phyloP scores from a whole-genome alignment of 768 basidiomycete species.

The Suillus brevipes region DNA sequence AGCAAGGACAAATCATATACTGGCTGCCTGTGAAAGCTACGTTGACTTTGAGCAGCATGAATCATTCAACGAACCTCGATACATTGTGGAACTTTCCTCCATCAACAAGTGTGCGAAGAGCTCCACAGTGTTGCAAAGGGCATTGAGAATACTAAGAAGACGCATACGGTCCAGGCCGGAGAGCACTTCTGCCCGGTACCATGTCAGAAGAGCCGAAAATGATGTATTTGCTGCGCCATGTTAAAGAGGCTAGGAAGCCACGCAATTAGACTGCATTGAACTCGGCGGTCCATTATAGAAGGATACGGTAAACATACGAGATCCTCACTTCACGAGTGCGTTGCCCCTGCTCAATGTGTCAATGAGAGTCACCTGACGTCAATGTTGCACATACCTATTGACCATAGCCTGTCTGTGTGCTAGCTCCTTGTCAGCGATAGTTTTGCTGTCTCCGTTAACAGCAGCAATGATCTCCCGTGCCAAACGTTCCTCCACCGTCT shows the following conservation, averaged over 20 bases:
- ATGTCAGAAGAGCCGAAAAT: neutral
- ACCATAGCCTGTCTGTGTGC: too few species aligned
- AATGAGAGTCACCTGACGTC: too few species aligned
- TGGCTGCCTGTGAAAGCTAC: too few species aligned
- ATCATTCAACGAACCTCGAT: neutral
- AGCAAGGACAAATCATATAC: too few species aligned
- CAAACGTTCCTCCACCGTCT: too few species aligned
- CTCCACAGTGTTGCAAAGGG: neutral
- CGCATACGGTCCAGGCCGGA: neutral
- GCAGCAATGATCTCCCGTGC: too few species aligned
- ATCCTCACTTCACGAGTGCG: neutral
- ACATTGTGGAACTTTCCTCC: neutral
- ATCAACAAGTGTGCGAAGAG: neutral
- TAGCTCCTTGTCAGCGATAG: too few species aligned
- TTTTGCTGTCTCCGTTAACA: too few species aligned
- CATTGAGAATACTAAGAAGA: neutral
- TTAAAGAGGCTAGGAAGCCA: neutral
- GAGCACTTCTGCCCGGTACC: neutral
- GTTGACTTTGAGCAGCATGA: neutral
- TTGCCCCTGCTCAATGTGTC: slow-evolving; percentile 20
- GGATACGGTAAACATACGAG: neutral
- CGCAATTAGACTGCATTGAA: neutral
- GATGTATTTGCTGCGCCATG: neutral
- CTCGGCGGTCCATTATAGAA: neutral
- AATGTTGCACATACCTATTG: too few species aligned